Base-by-base conservation (phyloP, 495 filamentous ascomycete species). In the Hypoxylon rickii region DNA sequence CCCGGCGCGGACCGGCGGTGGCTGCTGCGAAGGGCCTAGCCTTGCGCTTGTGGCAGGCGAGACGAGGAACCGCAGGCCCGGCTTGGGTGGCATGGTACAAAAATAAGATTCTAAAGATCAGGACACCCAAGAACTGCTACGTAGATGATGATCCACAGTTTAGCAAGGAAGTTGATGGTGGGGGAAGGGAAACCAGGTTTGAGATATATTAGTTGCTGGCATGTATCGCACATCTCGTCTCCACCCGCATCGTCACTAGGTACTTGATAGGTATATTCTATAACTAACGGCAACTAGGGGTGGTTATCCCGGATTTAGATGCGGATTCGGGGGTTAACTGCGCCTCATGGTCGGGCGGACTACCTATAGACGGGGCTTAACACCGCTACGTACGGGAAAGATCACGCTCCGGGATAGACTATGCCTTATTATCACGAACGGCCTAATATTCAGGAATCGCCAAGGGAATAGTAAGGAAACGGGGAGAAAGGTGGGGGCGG, bases 281-380 rank as follows among this genome's bases (percentile, higher is more conserved):
- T 12, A 34, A 51, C 26, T 41, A 40, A 40, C 21, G 18, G 13
- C 32, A n/a, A n/a, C n/a, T n/a, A n/a, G n/a, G n/a, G n/a, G n/a
- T n/a, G n/a, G n/a, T 36, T 7, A 18, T 16, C 16, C 44, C 41
- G 46, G 37, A 42, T 32, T 38, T 29, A 39, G 29, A 17, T 16
- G 5, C 3, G 42, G 22, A 40, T 44, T 52, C 44, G 31, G 41
- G 46, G 45, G 42, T 44, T 21, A n/a, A n/a, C 51, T 61, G 46
- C 58, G 58, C 58, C 58, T 55, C 41, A 6, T 17, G 29, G 33
- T 34, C 38, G 29, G 46, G 51, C 46, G 38, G 8, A 61, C 29
- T 61, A 11, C 44, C 24, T n/a, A 20, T 17, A n/a, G 5, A 10
- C n/a, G 37, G 32, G 33, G 38, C 16, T 52, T 37, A 1, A n/a